phyloP scores from a whole-genome alignment of 768 basidiomycete species.

The Agaricus blazei region DNA sequence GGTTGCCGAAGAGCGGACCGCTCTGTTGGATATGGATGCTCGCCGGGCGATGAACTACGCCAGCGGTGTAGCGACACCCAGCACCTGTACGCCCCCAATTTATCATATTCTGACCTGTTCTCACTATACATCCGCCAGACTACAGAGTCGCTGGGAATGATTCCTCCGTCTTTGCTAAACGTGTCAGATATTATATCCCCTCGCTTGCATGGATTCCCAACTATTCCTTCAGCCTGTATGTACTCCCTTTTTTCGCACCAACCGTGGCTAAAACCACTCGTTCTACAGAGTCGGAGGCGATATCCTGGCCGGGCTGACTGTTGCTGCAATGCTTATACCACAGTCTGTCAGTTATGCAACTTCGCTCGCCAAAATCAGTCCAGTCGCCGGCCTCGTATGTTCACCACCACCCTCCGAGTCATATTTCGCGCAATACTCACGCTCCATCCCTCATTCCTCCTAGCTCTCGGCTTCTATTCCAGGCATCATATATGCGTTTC shows the following conservation, averaged over 20 bases:
- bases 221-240: constrained; percentile 66
- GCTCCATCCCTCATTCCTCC: not conserved
- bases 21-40: constrained; percentile 26
- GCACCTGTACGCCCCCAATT: constrained; percentile 10
- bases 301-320: constrained; percentile 79
- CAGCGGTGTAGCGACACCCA: constrained; percentile 21
- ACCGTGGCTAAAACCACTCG: not conserved
- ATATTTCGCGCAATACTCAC: not conserved
- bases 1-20: constrained; percentile 25
- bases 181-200: constrained; percentile 72
- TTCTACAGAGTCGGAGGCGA: constrained; percentile 41
- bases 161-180: constrained; percentile 34
- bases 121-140: not conserved
- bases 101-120: not conserved
- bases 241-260: constrained; percentile 11
- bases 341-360: constrained; percentile 91
- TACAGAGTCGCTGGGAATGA: constrained; percentile 13
- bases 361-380: constrained; percentile 79
- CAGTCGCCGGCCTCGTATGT: constrained; percentile 79
- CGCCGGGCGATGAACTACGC: constrained; percentile 12
- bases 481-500: constrained; percentile 82
- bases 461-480: constrained; percentile 86
- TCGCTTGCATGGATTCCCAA: constrained; percentile 76
- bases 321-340: constrained; percentile 80
- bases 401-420: not conserved